A percentile compares a stretch with the other conserved stretches of the same genome.
phyloP scores from a whole-genome alignment of 345 rosid genomes.

The Populus alba region DNA sequence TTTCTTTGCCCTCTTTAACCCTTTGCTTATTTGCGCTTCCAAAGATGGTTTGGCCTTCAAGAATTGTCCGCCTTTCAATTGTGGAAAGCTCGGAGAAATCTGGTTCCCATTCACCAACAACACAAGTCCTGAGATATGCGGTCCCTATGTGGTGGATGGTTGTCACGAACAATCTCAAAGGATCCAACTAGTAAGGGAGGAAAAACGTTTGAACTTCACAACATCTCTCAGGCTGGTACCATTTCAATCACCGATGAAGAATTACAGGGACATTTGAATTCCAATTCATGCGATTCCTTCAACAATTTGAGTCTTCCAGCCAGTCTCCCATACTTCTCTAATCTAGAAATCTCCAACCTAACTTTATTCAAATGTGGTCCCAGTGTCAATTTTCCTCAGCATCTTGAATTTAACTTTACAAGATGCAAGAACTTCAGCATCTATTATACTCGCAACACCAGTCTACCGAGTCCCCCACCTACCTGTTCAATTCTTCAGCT shows the following conservation, averaged over 20 bases:
- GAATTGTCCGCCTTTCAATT: constrained; percentile 13
- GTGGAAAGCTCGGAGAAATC: constrained; percentile 24
- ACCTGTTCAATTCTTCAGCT: constrained; percentile 26
- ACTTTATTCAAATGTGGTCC: constrained; percentile 29
- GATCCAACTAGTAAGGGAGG: constrained; percentile 29
- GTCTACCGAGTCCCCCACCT: neutral
- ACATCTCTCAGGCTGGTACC: constrained; percentile 30
- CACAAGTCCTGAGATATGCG: constrained; percentile 11
- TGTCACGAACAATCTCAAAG: constrained; percentile 6
- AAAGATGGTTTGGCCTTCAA: neutral
- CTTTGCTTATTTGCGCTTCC: neutral
- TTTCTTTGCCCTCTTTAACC: too few relatives aligned
- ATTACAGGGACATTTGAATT: too few relatives aligned
- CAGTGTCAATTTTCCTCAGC: neutral
- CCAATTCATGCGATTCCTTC: too few relatives aligned
- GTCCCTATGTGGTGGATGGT: constrained; percentile 12
- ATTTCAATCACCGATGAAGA: too few relatives aligned
- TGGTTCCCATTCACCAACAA: constrained; percentile 20
- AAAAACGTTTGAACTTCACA: constrained; percentile 15
- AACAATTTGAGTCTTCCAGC: constrained; percentile 21
- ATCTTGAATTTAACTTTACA: neutral
- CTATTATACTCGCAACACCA: neutral
- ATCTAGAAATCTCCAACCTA: neutral
- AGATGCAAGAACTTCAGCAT: constrained; percentile 11
- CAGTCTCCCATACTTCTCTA: constrained; percentile 13